Evolutionary conservation across 257 asterid genomes (phyloP), one percentile per base, ranked within the genome.

Genomic region (Dorcoceras hygrometricum): DNA sequence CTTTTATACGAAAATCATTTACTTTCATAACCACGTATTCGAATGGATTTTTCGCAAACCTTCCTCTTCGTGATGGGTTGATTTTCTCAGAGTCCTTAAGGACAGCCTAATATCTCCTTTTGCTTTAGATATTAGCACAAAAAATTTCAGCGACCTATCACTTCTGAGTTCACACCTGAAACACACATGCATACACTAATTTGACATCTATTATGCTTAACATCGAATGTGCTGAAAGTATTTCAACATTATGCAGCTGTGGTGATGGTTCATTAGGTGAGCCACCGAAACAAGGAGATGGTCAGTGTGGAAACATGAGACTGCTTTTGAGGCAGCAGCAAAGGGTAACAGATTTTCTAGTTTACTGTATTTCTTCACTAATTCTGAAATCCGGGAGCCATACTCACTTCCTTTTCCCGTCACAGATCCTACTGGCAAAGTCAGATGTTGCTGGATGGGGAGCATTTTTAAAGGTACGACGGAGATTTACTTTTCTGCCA

Each of bases 381-480:
- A 27, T 36, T 14, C 34, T 3, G 7, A 20, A 55, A 19, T 56
- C 3, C 20, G 4, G 28, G 66, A 4, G 18, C n/a, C 23, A 65
- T 46, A 4, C 24, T 68, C 18, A 8, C 29, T 18, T 63, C 7
- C 67, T 3, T 34, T 11, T 32, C 2, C 28, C 16, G 14, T 63
- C 8, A 69, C 69, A 92, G 98, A 87, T 92, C 68, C 91, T 92
- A 76, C 77, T 92, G 76, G 79, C 85, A 57, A 92, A 75, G 78
- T 92, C 98, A 19, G 97, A 89, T 69, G 88, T 92, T 65, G 87
- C 98, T 68, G 98, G 98, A 60, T 92, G 96, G 98, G 98, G 98
- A 75, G 98, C 98, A 55, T 92, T 92, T 84, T 75, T 87, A 72
- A 87, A 89, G 96, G 98, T 89, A 79, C 1, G 68, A 65, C 51